A percentile compares a stretch with the other conserved stretches of the same genome.
phyloP scores from a whole-genome alignment of 148 eudicot species.

The Chenopodium album region DNA sequence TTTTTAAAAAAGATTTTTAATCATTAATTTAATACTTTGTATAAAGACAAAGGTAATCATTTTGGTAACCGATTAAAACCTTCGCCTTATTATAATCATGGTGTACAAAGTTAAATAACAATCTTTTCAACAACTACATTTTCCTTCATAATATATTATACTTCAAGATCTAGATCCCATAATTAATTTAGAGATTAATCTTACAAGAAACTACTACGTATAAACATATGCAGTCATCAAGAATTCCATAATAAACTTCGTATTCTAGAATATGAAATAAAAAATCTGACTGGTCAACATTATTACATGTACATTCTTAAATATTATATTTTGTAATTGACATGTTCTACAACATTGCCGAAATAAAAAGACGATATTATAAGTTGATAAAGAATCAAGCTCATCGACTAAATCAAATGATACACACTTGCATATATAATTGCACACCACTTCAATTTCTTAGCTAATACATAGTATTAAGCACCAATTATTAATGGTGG shows the following conservation, averaged over 20 bases:
- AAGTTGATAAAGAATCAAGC: neutral
- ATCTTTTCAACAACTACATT: neutral
- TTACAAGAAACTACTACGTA: too few relatives aligned
- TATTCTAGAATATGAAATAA: neutral
- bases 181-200: neutral
- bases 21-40: too few relatives aligned
- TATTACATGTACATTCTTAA: neutral
- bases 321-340: too few relatives aligned
- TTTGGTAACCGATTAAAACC: neutral
- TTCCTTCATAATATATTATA: too few relatives aligned
- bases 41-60: neutral
- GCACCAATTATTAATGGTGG: neutral
- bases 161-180: neutral
- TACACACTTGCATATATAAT: slow-evolving; percentile 2
- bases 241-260: neutral
- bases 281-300: neutral
- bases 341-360: too few relatives aligned
- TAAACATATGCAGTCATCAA: neutral
- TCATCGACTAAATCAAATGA: neutral
- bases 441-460: neutral
- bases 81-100: neutral
- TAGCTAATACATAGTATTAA: neutral
- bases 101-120: too few relatives aligned
- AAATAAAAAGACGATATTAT: neutral
- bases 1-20: too few relatives aligned